Evolutionary conservation across 176 grass and related monocot species (phyloP).

Genomic region (Eleusine coracana): DNA sequence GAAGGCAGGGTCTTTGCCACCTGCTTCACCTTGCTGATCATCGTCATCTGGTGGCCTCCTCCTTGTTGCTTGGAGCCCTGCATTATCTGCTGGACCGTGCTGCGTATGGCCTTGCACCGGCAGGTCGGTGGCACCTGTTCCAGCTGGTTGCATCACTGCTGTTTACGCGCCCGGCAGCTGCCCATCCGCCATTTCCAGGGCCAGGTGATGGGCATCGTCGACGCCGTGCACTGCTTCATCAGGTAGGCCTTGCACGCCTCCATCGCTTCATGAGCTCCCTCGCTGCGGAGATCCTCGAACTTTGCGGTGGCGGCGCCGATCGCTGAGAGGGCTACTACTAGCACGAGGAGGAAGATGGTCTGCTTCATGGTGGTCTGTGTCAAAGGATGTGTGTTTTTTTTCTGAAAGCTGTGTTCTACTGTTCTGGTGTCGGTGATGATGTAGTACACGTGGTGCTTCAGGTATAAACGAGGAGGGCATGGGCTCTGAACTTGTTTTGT

Average conservation of each 20-base stretch:
- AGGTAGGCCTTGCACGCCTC: constrained; percentile 21
- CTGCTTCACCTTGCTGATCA: not conserved
- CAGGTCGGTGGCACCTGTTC: not conserved
- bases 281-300: not conserved
- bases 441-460: not conserved
- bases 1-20: constrained; percentile 16
- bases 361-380: not conserved
- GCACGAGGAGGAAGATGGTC: constrained; percentile 3
- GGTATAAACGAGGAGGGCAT: not conserved
- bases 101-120: constrained; percentile 27
- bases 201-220: not conserved
- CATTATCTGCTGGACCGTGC: not conserved
- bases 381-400: no score
- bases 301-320: not conserved
- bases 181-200: constrained; percentile 26
- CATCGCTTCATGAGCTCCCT: not conserved
- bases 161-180: not conserved
- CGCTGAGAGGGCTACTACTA: not conserved
- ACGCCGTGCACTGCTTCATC: constrained; percentile 7
- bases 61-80: not conserved
- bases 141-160: constrained; percentile 10
- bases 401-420: no score
- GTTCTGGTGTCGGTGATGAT: not conserved
- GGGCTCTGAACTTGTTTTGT: not conserved
- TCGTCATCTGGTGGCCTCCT: not conserved